Base-by-base conservation (phyloP, 2,329 filamentous ascomycete genomes). In the Fusarium ambrosium region DNA sequence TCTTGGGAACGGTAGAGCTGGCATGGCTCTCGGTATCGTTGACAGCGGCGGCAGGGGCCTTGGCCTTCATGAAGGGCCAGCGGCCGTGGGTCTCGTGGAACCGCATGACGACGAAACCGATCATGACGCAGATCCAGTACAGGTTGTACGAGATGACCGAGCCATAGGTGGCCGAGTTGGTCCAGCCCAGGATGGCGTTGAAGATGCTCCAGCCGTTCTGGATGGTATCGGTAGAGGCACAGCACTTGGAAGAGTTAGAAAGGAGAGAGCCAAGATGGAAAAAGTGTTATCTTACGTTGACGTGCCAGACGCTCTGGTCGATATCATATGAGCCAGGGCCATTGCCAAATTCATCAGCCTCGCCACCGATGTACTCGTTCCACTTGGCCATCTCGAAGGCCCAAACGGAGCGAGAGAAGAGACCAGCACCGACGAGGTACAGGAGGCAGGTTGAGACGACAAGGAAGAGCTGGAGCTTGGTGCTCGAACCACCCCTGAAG, bases 91-190 rank as follows among this genome's bases (percentile, higher is more conserved):
- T 76, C 84, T 97, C 94, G 72, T 89, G 89, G 84, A 90, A 94
- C 48, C 92, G 87, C 86, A 96, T 88, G 37, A 85, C 75, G 16
- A 90, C 70, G 80, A 96, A 94, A 6, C 87, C 88, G 18, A 94
- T 87, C 66, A 95, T 94, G 74, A 97, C 89, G 10, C 86, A 86
- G 61, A 97, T 84, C 95, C 95, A 98, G 85, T 97, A 97, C 18
- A 96, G 68, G 81, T 97, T 97, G 85, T 97, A 97, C 1, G 93
- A 92, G 72, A 97, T 91, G 73, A 97, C 93, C 1, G 94, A 95
- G 62, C 95, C 94, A 78, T 96, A 95, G 2, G 95, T 97, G 6
- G 94, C 95, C 14, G 93, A 94, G 85, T 97, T 97, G 71, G 91
- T 90, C 95, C 95, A 98, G 68, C 95, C 95, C 13, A 97, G 87